Base-by-base conservation (phyloP, 2,329 filamentous ascomycete genomes). In the Cladosporium sphaerospermum region DNA sequence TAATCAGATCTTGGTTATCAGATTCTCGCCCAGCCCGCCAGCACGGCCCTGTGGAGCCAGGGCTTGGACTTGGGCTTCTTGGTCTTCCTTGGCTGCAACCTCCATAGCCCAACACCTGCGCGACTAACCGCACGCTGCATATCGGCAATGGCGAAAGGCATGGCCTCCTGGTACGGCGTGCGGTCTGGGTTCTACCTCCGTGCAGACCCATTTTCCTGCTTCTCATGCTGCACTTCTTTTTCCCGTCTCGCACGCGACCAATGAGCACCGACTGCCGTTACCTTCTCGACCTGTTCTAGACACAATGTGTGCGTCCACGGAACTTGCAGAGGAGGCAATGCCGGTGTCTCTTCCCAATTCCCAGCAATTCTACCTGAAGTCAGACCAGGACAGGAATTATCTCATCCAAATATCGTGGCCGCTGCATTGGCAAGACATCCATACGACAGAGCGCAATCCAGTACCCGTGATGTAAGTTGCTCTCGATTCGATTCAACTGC, bases 361-460 rank as follows among this genome's bases (percentile, higher is more conserved):
- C 11, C 23, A 53, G 28, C 50, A 53, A 16, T 53, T 53, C 11
- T 53, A 33, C 13, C 44, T 53, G 23, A 34, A 46, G 1, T 45
- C 42, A 4, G 34, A 53, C 34, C 42, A 53, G 33, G 50, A 41
- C 34, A 41, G 55, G 11, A 41, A 52, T 5, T 64, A 64, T 53
- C 53, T 61, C 23, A 59, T 65, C 8, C 60, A 65, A 28, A 49
- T 62, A 9, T 62, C 61, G 3, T 65, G 63, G 63, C 63, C 63
- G 3, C 56, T 64, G 10, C 49, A 37, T 31, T 65, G 62, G 63
- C 37, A 54, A 33, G 50, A 44, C 2, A 54, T 32, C 9, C 34
- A 56, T 2, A 28, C 45, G 1, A 43, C 54, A n/a, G 47, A 51
- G n/a, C 46, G 47, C 23, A 32, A 18, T 14, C 37, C 53, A 39